Percentiles rank a stretch among this genome's conserved stretches.
Evolutionary conservation across 257 asterid genomes (phyloP).

Genomic region (Nicotiana tomentosiformis): DNA sequence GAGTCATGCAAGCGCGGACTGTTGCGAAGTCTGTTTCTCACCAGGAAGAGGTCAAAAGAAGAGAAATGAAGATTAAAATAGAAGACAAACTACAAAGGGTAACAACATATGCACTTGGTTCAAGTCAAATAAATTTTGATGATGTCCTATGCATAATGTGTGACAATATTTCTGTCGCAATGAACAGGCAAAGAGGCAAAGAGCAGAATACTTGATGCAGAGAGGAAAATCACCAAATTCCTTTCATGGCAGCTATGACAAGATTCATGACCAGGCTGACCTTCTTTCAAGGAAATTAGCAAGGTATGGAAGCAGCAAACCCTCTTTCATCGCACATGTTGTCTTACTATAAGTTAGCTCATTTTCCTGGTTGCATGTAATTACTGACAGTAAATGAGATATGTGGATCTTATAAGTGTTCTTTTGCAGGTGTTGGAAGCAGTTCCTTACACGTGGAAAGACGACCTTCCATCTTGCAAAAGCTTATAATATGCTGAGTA

Average conservation of each 20-base stretch:
- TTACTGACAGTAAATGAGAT: not conserved
- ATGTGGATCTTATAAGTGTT: not conserved
- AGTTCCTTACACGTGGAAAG: constrained; percentile 37
- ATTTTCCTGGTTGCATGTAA: not conserved
- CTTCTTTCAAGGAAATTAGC: constrained; percentile 62
- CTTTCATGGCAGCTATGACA: constrained; percentile 35
- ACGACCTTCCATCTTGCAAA: constrained; percentile 57
- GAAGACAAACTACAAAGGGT: constrained; percentile 85
- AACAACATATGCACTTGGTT: not conserved
- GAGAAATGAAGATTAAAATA: constrained; percentile 65
- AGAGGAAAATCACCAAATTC: constrained; percentile 53
- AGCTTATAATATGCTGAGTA: constrained; percentile 53
- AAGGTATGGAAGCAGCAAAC: constrained; percentile 35
- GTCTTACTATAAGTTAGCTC: not conserved
- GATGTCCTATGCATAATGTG: not conserved
- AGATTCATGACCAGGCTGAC: constrained; percentile 60
- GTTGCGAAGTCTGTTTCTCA: constrained; percentile 58
- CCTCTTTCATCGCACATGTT: not conserved
- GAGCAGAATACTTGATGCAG: constrained; percentile 79
- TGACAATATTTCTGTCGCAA: constrained; percentile 7
- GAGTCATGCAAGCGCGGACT: constrained; percentile 65
- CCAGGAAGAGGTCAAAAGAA: constrained; percentile 76
- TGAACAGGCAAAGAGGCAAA: constrained; percentile 76
- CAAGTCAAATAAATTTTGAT: not conserved
- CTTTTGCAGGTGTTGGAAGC: constrained; percentile 65